phyloP scores from a whole-genome alignment of 1,284 basidiomycete species.

The Apiotrichum brassicae region DNA sequence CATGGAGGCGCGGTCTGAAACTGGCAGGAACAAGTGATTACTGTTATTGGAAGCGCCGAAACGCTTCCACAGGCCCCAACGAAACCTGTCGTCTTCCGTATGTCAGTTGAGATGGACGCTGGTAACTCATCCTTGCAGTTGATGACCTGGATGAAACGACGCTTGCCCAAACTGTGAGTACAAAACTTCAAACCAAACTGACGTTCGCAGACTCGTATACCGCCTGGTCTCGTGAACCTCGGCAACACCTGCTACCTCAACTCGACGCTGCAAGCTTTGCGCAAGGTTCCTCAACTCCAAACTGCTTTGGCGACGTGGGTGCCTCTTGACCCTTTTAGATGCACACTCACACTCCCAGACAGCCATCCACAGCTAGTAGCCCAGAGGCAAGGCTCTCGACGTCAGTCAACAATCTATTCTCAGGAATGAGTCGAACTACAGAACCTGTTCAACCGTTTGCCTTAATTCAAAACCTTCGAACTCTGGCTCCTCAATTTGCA shows the following conservation, averaged over 20 bases:
- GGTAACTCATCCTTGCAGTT: conserved; percentile 18
- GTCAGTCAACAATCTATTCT: conserved; percentile 68
- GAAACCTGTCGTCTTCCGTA: conserved; percentile 65
- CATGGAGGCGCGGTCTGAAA: not conserved
- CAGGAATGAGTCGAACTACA: conserved; percentile 65
- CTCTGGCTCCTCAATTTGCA: conserved; percentile 84
- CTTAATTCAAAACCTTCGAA: conserved; percentile 67
- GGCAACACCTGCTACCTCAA: conserved; percentile 70
- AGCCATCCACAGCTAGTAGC: conserved; percentile 23
- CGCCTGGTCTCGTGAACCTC: conserved; percentile 32
- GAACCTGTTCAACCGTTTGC: conserved; percentile 68
- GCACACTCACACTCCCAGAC: conserved; percentile 3
- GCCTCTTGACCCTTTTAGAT: too few species aligned
- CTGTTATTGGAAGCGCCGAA: conserved; percentile 84
- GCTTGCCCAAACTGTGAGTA: conserved; percentile 67
- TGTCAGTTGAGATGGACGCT: conserved; percentile 13
- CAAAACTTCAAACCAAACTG: not conserved
- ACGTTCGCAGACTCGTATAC: conserved; percentile 55
- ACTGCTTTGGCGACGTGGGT: conserved; percentile 58
- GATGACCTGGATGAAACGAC: conserved; percentile 80
- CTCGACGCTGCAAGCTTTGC: conserved; percentile 83
- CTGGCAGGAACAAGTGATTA: not conserved
- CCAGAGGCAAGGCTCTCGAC: conserved; percentile 48
- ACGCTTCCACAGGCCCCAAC: conserved; percentile 81
- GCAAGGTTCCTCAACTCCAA: conserved; percentile 82